Conservation (phyloP, 176 grass and related monocot genomes). For the Thalia dealbata region DNA sequence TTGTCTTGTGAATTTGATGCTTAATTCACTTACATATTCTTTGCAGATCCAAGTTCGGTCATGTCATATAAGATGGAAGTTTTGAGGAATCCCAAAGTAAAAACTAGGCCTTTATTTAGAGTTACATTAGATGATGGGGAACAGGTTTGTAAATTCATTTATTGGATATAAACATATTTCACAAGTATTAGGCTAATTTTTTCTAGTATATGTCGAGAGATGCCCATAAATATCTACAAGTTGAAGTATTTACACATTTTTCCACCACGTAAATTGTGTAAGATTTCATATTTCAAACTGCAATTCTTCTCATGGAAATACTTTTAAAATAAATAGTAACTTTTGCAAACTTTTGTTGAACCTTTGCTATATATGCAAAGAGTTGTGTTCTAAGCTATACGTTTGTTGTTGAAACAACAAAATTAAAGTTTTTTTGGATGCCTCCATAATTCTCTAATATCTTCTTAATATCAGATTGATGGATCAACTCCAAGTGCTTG, state of each 20-base stretch:
- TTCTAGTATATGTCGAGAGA: not conserved
- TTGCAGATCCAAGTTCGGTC: constrained; percentile 61
- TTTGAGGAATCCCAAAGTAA: constrained; percentile 74
- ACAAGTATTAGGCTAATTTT: not conserved
- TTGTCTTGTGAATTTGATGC: constrained; percentile 3
- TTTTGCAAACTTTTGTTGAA: too few relatives aligned
- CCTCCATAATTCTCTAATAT: not conserved
- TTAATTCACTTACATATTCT: constrained; percentile 19
- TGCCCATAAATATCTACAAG: not conserved
- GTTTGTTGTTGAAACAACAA: not conserved
- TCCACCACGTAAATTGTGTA: not conserved
- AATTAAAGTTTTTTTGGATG: not conserved
- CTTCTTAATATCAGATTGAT: constrained; percentile 51
- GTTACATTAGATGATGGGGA: constrained; percentile 68
- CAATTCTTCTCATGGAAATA: not conserved
- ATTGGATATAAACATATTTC: not conserved
- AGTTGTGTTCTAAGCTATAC: constrained; percentile 8
- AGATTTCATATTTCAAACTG: not conserved
- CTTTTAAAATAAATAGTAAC: too few relatives aligned
- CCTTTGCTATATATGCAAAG: constrained; percentile 26
- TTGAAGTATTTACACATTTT: not conserved
- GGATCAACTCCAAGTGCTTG: constrained; percentile 74
- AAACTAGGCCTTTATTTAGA: constrained; percentile 71
- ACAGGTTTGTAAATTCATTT: constrained; percentile 36
- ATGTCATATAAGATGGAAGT: constrained; percentile 95